phyloP scores from a whole-genome alignment of 495 filamentous ascomycete genomes.

The Beverwykella pulmonaria region DNA sequence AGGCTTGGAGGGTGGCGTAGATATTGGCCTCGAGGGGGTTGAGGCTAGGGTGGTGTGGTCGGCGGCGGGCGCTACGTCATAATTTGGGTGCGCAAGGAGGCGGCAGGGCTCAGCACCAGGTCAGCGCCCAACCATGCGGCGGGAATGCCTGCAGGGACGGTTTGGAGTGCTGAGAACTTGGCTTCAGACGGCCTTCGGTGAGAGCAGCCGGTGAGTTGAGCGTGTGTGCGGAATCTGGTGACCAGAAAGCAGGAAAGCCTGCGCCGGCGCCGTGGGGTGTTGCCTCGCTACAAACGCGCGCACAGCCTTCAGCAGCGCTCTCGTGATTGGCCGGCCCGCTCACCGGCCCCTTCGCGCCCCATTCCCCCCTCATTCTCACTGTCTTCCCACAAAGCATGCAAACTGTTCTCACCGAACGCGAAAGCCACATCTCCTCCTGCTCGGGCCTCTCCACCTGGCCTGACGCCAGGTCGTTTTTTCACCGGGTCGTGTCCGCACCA shows the following conservation, averaged over 20 bases:
- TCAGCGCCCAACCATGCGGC: not conserved
- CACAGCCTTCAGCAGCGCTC: not conserved
- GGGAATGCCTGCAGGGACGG: not conserved
- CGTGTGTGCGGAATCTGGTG: not conserved
- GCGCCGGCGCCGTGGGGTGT: not conserved
- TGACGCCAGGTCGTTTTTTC: no score
- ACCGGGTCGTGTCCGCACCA: no score
- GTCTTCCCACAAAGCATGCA: no score
- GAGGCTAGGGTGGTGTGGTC: slow-evolving; percentile 18
- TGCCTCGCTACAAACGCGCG: not conserved
- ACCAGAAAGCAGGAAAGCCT: not conserved
- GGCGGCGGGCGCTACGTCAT: slow-evolving; percentile 7
- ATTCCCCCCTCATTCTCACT: not conserved
- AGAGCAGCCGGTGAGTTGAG: not conserved
- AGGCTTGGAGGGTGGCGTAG: slow-evolving; percentile 10
- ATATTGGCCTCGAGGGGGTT: slow-evolving; percentile 11
- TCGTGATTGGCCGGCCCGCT: not conserved
- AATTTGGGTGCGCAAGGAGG: not conserved
- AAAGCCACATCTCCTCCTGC: not conserved
- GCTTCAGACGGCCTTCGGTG: not conserved
- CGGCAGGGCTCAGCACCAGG: not conserved
- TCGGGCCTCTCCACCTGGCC: not conserved
- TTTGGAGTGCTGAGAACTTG: not conserved
- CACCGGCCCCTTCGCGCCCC: not conserved
- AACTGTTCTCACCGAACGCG: not conserved